Evolutionary conservation across 208 protist species (phyloP).

Genomic region (Spironucleus salmonicida): DNA sequence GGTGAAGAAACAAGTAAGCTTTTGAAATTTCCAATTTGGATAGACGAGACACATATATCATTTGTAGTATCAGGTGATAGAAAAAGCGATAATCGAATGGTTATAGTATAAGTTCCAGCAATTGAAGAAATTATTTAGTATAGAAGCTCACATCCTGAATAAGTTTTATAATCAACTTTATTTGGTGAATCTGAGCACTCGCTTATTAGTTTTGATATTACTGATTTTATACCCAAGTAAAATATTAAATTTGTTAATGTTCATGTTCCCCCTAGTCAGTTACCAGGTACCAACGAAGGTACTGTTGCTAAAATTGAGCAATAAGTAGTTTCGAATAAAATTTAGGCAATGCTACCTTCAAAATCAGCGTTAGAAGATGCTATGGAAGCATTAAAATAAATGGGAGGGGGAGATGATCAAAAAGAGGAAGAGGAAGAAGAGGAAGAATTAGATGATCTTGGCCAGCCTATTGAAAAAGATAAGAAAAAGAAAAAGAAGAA

Average conservation of each 20-base stretch:
- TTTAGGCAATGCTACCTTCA: conserved; percentile 15
- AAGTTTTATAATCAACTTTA: background rate
- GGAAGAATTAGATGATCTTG: conserved; percentile 1
- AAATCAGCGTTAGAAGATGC: background rate
- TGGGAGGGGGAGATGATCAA: background rate
- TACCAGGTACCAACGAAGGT: background rate
- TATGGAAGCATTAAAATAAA: background rate
- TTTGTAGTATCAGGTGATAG: too few species aligned
- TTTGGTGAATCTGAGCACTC: background rate
- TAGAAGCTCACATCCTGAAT: background rate
- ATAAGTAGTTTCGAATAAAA: conserved; percentile 1
- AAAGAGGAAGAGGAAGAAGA: conserved; percentile 14
- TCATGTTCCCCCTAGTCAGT: background rate
- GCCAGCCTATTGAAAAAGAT: background rate
- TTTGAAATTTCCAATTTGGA: too few species aligned
- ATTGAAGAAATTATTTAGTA: background rate
- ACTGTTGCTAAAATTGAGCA: conserved; percentile 24
- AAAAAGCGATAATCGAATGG: background rate
- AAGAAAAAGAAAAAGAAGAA: conserved; percentile 24
- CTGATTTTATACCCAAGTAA: background rate
- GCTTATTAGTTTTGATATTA: background rate
- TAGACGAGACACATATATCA: too few species aligned
- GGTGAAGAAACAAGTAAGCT: too few species aligned
- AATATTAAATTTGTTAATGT: background rate
- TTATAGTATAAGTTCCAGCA: background rate